Conservation (phyloP, 2,329 filamentous ascomycete genomes). For the Colletotrichum cereale region DNA sequence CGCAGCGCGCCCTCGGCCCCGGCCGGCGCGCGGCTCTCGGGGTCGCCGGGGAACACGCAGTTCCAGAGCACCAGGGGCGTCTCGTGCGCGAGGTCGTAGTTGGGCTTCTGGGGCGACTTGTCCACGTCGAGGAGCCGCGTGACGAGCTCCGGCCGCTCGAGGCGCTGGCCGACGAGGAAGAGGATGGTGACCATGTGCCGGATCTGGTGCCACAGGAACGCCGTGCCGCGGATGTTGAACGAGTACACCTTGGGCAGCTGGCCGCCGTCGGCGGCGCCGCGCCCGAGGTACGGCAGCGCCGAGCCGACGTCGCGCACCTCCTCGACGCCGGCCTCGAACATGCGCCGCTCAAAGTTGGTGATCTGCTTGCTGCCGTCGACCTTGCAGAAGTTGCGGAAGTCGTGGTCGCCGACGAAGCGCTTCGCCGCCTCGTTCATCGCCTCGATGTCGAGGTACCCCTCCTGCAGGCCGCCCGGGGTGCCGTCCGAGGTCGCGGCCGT, state of each 20-base stretch:
- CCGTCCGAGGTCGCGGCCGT: constrained; percentile 60
- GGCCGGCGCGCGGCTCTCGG: constrained; percentile 49
- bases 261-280: constrained; percentile 39
- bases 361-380: constrained; percentile 92
- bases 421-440: constrained; percentile 88
- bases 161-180: constrained; percentile 91
- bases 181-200: constrained; percentile 92
- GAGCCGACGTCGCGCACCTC: constrained; percentile 69
- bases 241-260: constrained; percentile 79
- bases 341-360: constrained; percentile 81
- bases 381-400: constrained; percentile 98
- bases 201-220: constrained; percentile 98
- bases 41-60: constrained; percentile 80
- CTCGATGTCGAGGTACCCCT: constrained; percentile 88
- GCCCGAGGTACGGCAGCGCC: constrained; percentile 67
- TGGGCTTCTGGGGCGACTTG: constrained; percentile 80
- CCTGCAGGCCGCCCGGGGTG: constrained; percentile 53
- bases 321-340: constrained; percentile 85
- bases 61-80: constrained; percentile 95
- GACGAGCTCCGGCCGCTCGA: constrained; percentile 82
- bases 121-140: constrained; percentile 79
- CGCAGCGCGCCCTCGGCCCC: constrained; percentile 69
- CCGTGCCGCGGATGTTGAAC: constrained; percentile 89
- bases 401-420: constrained; percentile 84
- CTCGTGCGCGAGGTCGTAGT: constrained; percentile 92